phyloP scores from a whole-genome alignment of 2,329 filamentous ascomycete genomes.

The Elsinoe fawcettii region DNA sequence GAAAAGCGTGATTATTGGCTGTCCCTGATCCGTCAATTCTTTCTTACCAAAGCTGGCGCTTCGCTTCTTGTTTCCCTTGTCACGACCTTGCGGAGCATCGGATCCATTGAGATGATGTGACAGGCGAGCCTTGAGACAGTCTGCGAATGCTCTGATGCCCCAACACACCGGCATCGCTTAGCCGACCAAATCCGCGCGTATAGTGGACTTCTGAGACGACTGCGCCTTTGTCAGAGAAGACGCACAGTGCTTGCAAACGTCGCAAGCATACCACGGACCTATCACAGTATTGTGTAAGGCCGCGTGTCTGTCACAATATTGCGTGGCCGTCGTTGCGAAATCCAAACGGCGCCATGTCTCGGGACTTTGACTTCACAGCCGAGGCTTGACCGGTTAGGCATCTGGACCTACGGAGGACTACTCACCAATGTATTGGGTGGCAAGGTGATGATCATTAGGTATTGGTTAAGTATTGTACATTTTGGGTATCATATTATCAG shows the following conservation, averaged over 20 bases:
- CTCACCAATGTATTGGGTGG: neutral
- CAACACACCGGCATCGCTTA: too few relatives aligned
- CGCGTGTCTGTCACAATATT: slow-evolving; percentile 11
- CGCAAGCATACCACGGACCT: neutral
- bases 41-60: neutral
- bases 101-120: too few relatives aligned
- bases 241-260: neutral
- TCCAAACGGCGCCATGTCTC: neutral
- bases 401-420: neutral
- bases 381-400: neutral
- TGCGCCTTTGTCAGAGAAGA: neutral
- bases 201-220: neutral
- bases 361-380: neutral
- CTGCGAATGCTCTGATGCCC: too few relatives aligned
- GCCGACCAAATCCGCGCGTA: neutral
- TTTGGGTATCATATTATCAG: slow-evolving; percentile 3
- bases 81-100: neutral
- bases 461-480: neutral
- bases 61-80: slow-evolving; percentile 4
- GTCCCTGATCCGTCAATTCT: slow-evolving; percentile 2
- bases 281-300: neutral
- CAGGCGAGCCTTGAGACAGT: too few relatives aligned
- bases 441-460: neutral
- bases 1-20: slow-evolving; percentile 1
- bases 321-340: neutral